phyloP scores from a whole-genome alignment of 2,329 filamentous ascomycete species.

The Cordyceps tenuipes region DNA sequence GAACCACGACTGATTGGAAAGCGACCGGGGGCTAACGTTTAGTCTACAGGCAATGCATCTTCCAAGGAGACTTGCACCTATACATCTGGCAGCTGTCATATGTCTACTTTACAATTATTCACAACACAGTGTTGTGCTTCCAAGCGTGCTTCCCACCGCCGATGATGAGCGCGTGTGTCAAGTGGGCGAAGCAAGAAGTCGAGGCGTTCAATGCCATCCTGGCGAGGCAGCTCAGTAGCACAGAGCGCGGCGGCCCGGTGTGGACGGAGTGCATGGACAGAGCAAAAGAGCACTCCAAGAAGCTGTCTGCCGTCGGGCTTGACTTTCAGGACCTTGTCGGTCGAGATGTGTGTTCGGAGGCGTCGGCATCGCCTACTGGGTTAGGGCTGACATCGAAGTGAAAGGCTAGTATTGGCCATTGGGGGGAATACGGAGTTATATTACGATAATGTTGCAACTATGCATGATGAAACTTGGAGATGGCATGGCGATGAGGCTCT shows the following conservation, averaged over 20 bases:
- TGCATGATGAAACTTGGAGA: constrained; percentile 3
- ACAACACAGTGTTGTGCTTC: constrained; percentile 86
- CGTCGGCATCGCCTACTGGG: constrained; percentile 28
- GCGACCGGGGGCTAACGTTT: background rate
- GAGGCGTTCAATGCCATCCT: constrained; percentile 84
- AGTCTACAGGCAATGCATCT: constrained; percentile 69
- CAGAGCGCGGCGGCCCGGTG: constrained; percentile 63
- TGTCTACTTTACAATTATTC: constrained; percentile 89
- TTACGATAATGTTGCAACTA: constrained; percentile 5
- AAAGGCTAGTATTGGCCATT: background rate
- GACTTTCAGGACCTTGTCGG: constrained; percentile 83
- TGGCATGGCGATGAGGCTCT: background rate
- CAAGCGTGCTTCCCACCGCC: constrained; percentile 76
- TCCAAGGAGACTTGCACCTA: constrained; percentile 83
- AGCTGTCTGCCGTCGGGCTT: constrained; percentile 77
- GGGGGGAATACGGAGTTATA: background rate
- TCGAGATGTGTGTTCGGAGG: constrained; percentile 28
- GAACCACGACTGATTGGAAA: background rate
- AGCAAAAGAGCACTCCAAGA: constrained; percentile 69
- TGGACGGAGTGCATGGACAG: constrained; percentile 79
- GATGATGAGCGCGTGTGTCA: constrained; percentile 91
- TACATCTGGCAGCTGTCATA: constrained; percentile 95
- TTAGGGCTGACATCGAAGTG: constrained; percentile 27
- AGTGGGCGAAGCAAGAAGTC: constrained; percentile 95
- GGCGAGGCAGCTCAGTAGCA: constrained; percentile 75